Base-by-base conservation (phyloP, 345 rosid genomes). In the Cardamine resedifolia region DNA sequence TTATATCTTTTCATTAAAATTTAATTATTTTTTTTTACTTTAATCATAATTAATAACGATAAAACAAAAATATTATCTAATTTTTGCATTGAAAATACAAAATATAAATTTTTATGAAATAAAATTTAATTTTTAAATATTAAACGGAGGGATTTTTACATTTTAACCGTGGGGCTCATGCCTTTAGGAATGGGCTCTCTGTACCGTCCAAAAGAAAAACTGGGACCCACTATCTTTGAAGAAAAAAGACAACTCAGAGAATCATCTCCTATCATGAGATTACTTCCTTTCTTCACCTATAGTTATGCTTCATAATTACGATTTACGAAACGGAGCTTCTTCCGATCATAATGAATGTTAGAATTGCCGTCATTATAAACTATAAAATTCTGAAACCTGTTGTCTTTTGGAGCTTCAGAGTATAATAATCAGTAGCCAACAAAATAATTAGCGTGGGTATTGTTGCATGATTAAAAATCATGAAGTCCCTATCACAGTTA, bases 371-470 rank as follows among this genome's bases (percentile, higher is more conserved):
- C 6, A 36, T 28, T 27, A 14, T 12, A 19, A 18, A 21, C 18
- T 11, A 14, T 38, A 24, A 28, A 10, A 11, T 38, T 11, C 1
- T 39, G 14, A 39, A 48, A 51, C 59, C 59, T 70, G 67, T 10
- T 51, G 5, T 43, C n/a, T 62, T n/a, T 51, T 19, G 64, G 28
- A 28, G 61, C 16, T 24, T 67, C 2, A 3, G 18, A 31, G 12
- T 58, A 33, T 7, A 21, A 58, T 10, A 47, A 21, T 18, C 5
- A 56, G 16, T 30, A 51, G 41, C 61, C 39, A 53, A 53, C 4
- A 53, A 8, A 26, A 26, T 53, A 10, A 55, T 68, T 55, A 71
- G 61, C 61, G 68, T 71, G 74, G 44, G 68, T 47, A 49, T 50
- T 45, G 61, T 28, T 50, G 19, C 31, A 60, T 50, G 68, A 71